phyloP scores from a whole-genome alignment of 192 early-diverging fungal genomes.

The Jimgerdemannia flammicorona region DNA sequence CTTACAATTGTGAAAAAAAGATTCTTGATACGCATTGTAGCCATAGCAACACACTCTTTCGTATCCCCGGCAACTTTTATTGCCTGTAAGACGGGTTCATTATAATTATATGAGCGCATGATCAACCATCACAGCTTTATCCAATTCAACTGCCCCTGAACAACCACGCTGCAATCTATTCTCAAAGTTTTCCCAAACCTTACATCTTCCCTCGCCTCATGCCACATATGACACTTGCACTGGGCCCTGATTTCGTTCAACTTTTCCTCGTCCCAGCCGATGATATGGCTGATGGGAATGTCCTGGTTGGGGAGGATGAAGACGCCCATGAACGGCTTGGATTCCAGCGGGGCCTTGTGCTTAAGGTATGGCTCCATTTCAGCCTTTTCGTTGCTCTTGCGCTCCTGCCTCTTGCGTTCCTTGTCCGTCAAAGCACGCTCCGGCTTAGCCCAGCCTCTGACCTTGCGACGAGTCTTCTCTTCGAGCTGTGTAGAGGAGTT shows the following conservation, averaged over 20 bases:
- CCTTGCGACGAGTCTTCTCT: slow-evolving; percentile 4
- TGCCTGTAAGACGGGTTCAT: slow-evolving; percentile 1
- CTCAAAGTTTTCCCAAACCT: too few species aligned
- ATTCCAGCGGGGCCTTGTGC: neutral
- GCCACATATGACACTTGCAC: slow-evolving; percentile 35
- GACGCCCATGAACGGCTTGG: slow-evolving; percentile 13
- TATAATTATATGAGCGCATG: neutral
- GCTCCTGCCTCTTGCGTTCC: slow-evolving; percentile 17
- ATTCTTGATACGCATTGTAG: slow-evolving; percentile 28
- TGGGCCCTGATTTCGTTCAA: slow-evolving; percentile 30
- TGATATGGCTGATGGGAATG: slow-evolving; percentile 14
- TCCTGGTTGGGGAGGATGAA: slow-evolving; percentile 25
- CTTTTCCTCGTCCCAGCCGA: slow-evolving; percentile 27
- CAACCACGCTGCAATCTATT: too few species aligned
- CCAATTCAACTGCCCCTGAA: too few species aligned
- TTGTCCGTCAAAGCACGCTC: slow-evolving; percentile 28
- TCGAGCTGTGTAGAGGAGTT: too few species aligned
- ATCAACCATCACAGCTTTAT: neutral
- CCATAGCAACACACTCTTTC: slow-evolving; percentile 12
- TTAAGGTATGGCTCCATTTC: slow-evolving; percentile 24
- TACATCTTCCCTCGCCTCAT: slow-evolving; percentile 5
- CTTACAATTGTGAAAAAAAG: slow-evolving; percentile 28
- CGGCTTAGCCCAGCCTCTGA: slow-evolving; percentile 34
- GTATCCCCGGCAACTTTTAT: slow-evolving; percentile 14
- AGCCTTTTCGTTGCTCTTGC: slow-evolving; percentile 6